A percentile compares a stretch with the other conserved stretches of the same genome.
Conservation (phyloP, 2,329 filamentous ascomycete genomes). For the Fusarium metavorans region DNA sequence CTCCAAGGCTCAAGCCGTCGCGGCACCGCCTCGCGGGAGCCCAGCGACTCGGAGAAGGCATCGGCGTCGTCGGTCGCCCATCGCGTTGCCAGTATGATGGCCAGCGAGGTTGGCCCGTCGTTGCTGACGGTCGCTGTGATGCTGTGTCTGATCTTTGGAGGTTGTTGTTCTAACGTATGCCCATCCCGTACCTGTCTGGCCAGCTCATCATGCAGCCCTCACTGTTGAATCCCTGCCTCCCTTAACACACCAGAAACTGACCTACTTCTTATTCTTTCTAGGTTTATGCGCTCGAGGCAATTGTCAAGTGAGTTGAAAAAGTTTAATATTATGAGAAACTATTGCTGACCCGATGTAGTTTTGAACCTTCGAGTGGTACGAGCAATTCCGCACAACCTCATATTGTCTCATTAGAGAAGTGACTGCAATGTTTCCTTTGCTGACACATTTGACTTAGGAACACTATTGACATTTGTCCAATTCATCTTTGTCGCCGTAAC, state of each 20-base stretch:
- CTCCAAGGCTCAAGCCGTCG: slow-evolving; percentile 17
- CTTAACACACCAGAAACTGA: slow-evolving; percentile 12
- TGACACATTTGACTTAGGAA: slow-evolving; percentile 64
- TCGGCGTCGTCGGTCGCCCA: slow-evolving; percentile 33
- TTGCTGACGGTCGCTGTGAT: slow-evolving; percentile 73
- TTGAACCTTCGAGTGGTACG: slow-evolving; percentile 85
- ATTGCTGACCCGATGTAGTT: slow-evolving; percentile 60
- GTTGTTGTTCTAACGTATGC: slow-evolving; percentile 91
- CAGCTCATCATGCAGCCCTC: not conserved
- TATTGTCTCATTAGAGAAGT: not conserved
- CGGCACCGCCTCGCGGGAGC: slow-evolving; percentile 19
- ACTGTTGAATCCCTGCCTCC: not conserved
- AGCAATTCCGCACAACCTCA: not conserved
- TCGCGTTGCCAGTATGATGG: slow-evolving; percentile 38
- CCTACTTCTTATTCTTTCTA: slow-evolving; percentile 54
- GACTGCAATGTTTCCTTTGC: slow-evolving; percentile 7
- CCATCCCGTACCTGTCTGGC: slow-evolving; percentile 40
- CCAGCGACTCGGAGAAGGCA: slow-evolving; percentile 30
- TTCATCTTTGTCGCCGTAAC: slow-evolving; percentile 86
- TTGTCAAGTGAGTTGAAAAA: slow-evolving; percentile 79
- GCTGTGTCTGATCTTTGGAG: slow-evolving; percentile 90
- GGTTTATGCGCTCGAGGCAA: slow-evolving; percentile 96
- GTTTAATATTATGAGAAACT: not conserved
- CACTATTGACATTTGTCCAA: slow-evolving; percentile 89
- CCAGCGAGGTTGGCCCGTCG: slow-evolving; percentile 44